A percentile compares a stretch with the other conserved stretches of the same genome.
phyloP scores from a whole-genome alignment of 495 filamentous ascomycete species.

The Rhizodiscina lignyota region DNA sequence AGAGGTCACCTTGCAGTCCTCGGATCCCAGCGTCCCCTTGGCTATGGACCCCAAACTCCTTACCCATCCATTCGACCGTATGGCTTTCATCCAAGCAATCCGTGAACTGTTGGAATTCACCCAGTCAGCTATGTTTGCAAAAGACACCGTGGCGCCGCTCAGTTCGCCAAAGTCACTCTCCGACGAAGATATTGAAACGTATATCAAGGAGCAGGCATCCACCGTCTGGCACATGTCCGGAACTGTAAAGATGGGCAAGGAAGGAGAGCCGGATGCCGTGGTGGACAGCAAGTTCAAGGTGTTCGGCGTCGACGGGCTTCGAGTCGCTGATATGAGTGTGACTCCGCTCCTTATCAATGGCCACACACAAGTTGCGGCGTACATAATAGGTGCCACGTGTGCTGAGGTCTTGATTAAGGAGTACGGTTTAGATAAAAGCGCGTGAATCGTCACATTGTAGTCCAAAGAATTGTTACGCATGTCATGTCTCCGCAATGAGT shows the following conservation, averaged over 20 bases:
- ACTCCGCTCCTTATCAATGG: constrained; percentile 31
- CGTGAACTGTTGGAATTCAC: neutral
- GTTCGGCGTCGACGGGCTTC: constrained; percentile 34
- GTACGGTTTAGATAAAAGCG: neutral
- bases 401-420: neutral
- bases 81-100: neutral
- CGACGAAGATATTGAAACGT: neutral
- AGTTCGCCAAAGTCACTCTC: neutral
- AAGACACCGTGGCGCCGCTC: neutral
- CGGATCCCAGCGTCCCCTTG: neutral
- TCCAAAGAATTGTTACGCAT: neutral
- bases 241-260: constrained; percentile 44
- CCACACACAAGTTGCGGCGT: neutral
- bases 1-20: neutral
- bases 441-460: too few species aligned
- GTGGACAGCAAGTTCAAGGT: constrained; percentile 41
- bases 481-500: constrained; percentile 29
- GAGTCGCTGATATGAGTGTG: constrained; percentile 50
- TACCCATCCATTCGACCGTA: neutral
- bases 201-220: neutral
- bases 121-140: neutral
- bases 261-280: constrained; percentile 28
- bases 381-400: neutral
- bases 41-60: neutral
- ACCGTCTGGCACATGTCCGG: constrained; percentile 38